These are phyloP conservation scores for Chrysanthemum makinoi DNA, from an alignment of 129 eudicot species.

Conservation along the genomic window DNA sequence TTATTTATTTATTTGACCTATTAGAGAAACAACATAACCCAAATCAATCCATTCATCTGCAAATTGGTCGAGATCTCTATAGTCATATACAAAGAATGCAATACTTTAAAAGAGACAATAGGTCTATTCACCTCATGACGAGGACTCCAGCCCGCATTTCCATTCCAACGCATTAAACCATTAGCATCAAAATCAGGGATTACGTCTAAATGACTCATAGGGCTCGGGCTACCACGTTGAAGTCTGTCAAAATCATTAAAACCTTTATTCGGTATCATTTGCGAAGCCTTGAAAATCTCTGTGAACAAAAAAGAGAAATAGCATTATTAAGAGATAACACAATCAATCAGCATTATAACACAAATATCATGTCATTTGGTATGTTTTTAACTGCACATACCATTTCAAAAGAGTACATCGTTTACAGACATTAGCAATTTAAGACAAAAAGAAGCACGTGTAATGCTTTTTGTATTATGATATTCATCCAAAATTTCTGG, in stretches of 20 bases:
- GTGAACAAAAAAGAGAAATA: constrained; percentile 21
- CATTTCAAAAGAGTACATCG: constrained; percentile 6
- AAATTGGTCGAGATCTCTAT: not conserved
- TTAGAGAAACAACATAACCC: not conserved
- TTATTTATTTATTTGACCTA: not conserved
- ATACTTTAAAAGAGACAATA: constrained; percentile 3
- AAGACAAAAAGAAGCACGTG: not conserved
- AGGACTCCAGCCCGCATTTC: constrained; percentile 59
- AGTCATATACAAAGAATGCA: constrained; percentile 4
- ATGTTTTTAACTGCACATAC: not conserved
- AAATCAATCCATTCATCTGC: constrained; percentile 2
- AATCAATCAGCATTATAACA: constrained; percentile 4
- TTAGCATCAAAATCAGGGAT: constrained; percentile 53
- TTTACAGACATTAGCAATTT: not conserved
- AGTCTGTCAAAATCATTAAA: constrained; percentile 68
- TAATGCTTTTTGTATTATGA: not conserved
- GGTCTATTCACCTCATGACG: constrained; percentile 59
- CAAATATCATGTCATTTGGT: not conserved
- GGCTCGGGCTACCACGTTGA: constrained; percentile 84
- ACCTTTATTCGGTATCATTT: constrained; percentile 65
- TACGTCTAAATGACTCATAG: constrained; percentile 46
- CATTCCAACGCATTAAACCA: constrained; percentile 61
- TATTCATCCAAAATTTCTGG: not conserved
- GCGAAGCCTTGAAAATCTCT: constrained; percentile 70
- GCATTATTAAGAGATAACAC: not conserved